Conservation (phyloP, 2,329 filamentous ascomycete species). For the Colletotrichum tanaceti region DNA sequence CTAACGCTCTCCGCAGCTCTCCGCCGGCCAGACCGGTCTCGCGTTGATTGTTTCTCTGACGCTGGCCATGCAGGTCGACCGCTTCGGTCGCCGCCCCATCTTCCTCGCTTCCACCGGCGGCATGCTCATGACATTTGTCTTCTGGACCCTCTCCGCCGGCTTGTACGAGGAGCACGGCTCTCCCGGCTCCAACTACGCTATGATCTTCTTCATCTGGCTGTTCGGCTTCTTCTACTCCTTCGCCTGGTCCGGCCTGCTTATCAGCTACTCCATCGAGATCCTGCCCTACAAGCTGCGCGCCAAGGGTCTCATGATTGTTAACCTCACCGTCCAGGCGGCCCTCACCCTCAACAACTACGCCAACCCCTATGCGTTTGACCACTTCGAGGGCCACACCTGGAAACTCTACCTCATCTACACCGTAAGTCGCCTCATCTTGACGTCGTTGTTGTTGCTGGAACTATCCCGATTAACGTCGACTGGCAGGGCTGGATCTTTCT, state of each 20-base stretch:
- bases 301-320: slow-evolving; percentile 68
- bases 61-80: slow-evolving; percentile 66
- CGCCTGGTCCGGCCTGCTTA: slow-evolving; percentile 67
- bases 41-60: slow-evolving; percentile 63
- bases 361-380: slow-evolving; percentile 66
- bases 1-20: slow-evolving; percentile 23
- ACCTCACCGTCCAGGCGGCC: slow-evolving; percentile 65
- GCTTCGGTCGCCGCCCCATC: slow-evolving; percentile 65
- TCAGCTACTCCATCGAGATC: slow-evolving; percentile 65
- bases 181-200: slow-evolving; percentile 53
- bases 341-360: slow-evolving; percentile 65
- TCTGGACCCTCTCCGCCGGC: slow-evolving; percentile 62
- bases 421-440: slow-evolving; percentile 48
- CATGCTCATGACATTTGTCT: slow-evolving; percentile 61
- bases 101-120: slow-evolving; percentile 60
- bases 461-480: background rate
- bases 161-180: slow-evolving; percentile 56
- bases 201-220: slow-evolving; percentile 57
- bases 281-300: slow-evolving; percentile 62
- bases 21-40: slow-evolving; percentile 63
- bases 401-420: slow-evolving; percentile 69
- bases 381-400: slow-evolving; percentile 59
- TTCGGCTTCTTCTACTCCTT: slow-evolving; percentile 62
- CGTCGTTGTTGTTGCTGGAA: too few species aligned
- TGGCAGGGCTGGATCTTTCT: slow-evolving; percentile 61